Evolutionary conservation across 1,139 yeast species (phyloP).

Genomic region (Candida labiduridarum): DNA sequence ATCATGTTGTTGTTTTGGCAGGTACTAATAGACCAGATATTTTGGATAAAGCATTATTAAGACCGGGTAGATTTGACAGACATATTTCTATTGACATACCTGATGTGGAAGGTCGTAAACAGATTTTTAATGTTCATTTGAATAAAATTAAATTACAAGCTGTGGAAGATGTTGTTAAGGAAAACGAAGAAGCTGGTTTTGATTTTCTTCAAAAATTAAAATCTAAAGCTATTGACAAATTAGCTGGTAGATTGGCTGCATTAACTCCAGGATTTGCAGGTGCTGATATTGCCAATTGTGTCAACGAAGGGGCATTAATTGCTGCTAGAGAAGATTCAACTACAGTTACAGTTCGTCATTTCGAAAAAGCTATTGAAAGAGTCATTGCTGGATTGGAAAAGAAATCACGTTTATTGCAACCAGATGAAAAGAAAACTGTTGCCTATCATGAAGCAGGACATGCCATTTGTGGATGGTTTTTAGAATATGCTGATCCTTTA

Average conservation of each 20-base stretch:
- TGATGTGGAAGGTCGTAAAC: conserved; percentile 77
- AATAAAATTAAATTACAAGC: conserved; percentile 49
- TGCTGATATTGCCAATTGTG: conserved; percentile 83
- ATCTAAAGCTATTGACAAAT: conserved; percentile 53
- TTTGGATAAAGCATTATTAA: conserved; percentile 70
- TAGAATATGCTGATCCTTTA: conserved; percentile 73
- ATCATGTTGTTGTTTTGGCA: conserved; percentile 79
- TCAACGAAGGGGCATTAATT: conserved; percentile 81
- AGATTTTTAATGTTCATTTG: conserved; percentile 71
- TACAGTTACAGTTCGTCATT: conserved; percentile 60
- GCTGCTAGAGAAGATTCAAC: conserved; percentile 71
- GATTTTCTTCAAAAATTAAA: conserved; percentile 52
- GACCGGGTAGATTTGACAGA: conserved; percentile 87
- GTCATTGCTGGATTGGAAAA: conserved; percentile 82
- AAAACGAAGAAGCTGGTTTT: conserved; percentile 42
- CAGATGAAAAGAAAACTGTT: conserved; percentile 72
- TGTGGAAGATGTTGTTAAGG: conserved; percentile 43
- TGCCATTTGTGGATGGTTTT: conserved; percentile 79
- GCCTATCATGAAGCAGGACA: conserved; percentile 87
- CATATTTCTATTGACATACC: conserved; percentile 75
- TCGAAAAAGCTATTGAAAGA: conserved; percentile 80
- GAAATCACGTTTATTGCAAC: conserved; percentile 67
- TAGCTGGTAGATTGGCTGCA: conserved; percentile 74
- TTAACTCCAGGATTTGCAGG: conserved; percentile 86
- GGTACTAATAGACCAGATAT: conserved; percentile 85